Percentiles rank a stretch among this genome's conserved stretches.
Conservation (phyloP, 208 protist species). For the Leishmania guyanensis region DNA sequence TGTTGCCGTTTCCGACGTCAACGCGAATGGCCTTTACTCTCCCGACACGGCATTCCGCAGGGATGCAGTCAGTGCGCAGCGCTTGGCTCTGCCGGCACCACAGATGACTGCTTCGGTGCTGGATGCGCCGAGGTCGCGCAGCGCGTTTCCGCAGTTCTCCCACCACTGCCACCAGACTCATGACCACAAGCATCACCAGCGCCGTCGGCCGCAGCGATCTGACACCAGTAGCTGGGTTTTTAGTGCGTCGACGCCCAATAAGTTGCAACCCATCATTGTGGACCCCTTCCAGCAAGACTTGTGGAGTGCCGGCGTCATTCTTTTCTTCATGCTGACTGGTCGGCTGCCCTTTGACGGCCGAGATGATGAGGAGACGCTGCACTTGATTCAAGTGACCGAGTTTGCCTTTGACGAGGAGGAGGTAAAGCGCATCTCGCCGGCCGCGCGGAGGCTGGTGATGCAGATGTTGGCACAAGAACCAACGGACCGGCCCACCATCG, state of each 20-base stretch:
- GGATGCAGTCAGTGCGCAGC: neutral
- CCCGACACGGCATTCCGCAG: neutral
- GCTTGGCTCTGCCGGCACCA: neutral
- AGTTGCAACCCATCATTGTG: conserved; percentile 40
- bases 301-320: conserved; percentile 91
- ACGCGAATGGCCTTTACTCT: neutral
- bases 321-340: conserved; percentile 96
- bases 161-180: neutral
- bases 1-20: neutral
- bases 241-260: conserved; percentile 2
- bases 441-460: conserved; percentile 55
- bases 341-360: conserved; percentile 95
- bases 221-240: neutral
- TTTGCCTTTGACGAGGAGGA: conserved; percentile 77
- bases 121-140: neutral
- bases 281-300: conserved; percentile 90
- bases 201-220: neutral
- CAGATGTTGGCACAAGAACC: conserved; percentile 88
- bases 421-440: conserved; percentile 61
- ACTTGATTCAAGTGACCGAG: conserved; percentile 73
- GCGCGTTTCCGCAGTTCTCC: neutral
- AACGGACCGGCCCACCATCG: conserved; percentile 74
- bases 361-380: conserved; percentile 94
- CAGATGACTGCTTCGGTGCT: neutral
- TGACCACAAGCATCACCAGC: conserved; percentile 2